Percentiles rank a stretch among this genome's conserved stretches.
Evolutionary conservation across 345 rosid species (phyloP).

Genomic region (Aquilaria malaccensis): DNA sequence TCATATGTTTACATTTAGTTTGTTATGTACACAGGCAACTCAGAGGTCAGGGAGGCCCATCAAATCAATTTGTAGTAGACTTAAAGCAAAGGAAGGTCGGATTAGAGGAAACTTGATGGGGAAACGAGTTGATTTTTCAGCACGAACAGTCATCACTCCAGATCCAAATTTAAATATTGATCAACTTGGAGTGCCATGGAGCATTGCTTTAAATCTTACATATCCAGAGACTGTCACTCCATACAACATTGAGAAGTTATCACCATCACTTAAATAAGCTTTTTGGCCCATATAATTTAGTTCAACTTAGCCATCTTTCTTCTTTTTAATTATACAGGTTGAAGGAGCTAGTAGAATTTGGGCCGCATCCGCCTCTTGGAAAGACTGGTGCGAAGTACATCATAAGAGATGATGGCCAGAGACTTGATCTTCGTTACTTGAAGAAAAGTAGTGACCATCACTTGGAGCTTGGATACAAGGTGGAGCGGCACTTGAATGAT

Average conservation of each 20-base stretch:
- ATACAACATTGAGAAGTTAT: conserved; percentile 88
- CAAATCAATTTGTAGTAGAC: conserved; percentile 91
- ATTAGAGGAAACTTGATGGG: conserved; percentile 98
- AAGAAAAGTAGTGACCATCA: conserved; percentile 99
- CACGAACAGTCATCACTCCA: conserved; percentile 98
- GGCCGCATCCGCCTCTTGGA: conserved; percentile 98
- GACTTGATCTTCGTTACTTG: conserved; percentile 94
- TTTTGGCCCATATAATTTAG: neutral
- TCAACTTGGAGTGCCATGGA: conserved; percentile 96
- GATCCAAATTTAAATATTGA: conserved; percentile 95
- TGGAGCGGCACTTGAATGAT: conserved; percentile 90
- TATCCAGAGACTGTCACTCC: conserved; percentile 98
- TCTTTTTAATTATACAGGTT: conserved; percentile 34
- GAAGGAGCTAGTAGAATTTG: conserved; percentile 92
- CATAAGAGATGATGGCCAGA: conserved; percentile 96
- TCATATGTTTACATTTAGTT: neutral
- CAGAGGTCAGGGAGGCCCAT: conserved; percentile 97
- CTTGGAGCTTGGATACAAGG: conserved; percentile 98
- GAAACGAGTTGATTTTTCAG: conserved; percentile 96
- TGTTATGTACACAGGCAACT: conserved; percentile 61
- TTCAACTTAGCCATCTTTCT: neutral
- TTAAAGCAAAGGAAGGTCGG: conserved; percentile 96
- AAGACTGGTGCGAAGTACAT: conserved; percentile 97
- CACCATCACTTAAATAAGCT: neutral
- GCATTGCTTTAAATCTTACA: conserved; percentile 89